These are phyloP conservation scores for Inonotus obliquus DNA, from an alignment of 1,284 basidiomycete genomes.

Conservation along the genomic window DNA sequence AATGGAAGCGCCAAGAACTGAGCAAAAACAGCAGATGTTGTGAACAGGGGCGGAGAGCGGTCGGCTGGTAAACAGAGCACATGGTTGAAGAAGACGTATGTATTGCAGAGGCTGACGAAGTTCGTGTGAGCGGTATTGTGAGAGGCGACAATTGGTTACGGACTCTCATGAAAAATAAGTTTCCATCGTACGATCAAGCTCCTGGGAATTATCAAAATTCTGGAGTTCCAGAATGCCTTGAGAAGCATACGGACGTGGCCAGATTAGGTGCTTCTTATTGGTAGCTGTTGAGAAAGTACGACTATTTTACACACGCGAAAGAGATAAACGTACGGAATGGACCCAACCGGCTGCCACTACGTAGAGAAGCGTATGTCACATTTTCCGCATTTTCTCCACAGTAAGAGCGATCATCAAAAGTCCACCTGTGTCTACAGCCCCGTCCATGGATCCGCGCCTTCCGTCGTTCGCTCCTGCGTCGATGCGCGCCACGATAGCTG, in stretches of 20 bases:
- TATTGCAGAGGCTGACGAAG: neutral
- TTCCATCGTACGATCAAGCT: neutral
- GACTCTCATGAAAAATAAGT: neutral
- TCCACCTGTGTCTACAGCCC: neutral
- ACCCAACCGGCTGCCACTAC: neutral
- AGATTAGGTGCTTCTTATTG: slow-evolving; percentile 1
- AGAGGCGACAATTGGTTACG: neutral
- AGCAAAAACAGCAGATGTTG: neutral
- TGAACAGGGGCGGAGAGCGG: neutral
- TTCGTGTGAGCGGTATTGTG: neutral
- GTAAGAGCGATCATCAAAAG: neutral
- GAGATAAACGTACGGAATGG: neutral
- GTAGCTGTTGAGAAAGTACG: neutral
- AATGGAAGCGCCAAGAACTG: neutral
- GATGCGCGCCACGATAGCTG: neutral
- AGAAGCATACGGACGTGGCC: neutral
- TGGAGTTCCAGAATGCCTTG: slow-evolving; percentile 1
- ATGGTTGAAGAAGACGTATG: slow-evolving; percentile 7
- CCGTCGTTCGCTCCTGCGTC: neutral
- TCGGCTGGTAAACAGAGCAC: neutral
- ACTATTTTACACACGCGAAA: neutral
- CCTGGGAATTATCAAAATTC: neutral
- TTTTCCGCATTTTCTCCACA: neutral
- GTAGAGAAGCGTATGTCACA: neutral
- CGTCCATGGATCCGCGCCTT: neutral